Base-by-base conservation (phyloP, 495 filamentous ascomycete species). In the Xylaria intraflava region DNA sequence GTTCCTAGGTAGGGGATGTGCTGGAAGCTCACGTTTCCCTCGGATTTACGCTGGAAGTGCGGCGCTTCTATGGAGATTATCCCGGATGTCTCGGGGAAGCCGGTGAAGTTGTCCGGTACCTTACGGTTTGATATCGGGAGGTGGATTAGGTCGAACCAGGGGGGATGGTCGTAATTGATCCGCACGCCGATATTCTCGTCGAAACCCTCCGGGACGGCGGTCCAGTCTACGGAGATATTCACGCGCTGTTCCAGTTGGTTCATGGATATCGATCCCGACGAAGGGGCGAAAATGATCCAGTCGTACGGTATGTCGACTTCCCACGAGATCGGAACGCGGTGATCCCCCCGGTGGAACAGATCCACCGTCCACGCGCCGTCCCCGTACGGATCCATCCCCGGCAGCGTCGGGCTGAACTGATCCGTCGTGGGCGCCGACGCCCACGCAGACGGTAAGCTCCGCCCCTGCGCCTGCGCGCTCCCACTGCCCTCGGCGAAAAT, bases 61-160 rank as follows among this genome's bases (percentile, higher is more conserved):
- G 75, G 75, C 3, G 69, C 70, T 62, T 83, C 81, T 47, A 84
- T 80, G 30, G 78, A 72, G 46, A 86, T 59, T 43, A 71, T 64
- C 14, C 70, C 71, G 42, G 77, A 73, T 6, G 65, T 65, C 59
- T 85, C 82, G 38, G 82, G 75, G 55, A 83, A 83, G 43, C 78
- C 81, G 3, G 41, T 63, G 63, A 83, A 84, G 2, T 61, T 55
- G 1, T 60, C 33, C 1, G 81, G 76, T 20, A 74, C 56, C 14
- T 52, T 56, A 35, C 70, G 68, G 26, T 80, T 75, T 47, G 75
- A 68, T 33, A 83, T 61, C 0, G 79, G 81, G 6, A 85, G 62
- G 47, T 74, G 71, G 38, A 83, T 58, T 5, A 57, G 54, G 52
- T 57, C 70, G 46, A 74, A 76, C 58, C 75, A 80, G 12, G 71